Evolutionary conservation across 176 grass and related monocot species (phyloP).

Genomic region (Thalia dealbata): DNA sequence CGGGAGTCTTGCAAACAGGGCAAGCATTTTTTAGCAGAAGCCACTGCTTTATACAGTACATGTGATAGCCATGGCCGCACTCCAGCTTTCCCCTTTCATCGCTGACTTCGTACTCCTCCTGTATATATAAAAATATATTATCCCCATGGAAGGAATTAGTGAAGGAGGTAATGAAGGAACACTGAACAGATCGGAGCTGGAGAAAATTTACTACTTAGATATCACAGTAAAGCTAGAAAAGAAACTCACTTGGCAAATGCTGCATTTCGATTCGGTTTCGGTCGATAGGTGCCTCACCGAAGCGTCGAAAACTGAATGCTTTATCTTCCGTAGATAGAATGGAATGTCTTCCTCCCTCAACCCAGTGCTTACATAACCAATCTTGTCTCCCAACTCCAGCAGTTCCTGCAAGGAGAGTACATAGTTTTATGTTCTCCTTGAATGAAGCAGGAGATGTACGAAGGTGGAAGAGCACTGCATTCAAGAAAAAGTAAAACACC

Average conservation of each 20-base stretch:
- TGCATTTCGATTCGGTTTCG: conserved; percentile 51
- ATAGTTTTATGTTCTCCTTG: background rate
- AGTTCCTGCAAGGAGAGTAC: conserved; percentile 44
- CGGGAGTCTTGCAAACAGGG: conserved; percentile 68
- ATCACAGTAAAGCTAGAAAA: background rate
- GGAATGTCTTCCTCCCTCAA: conserved; percentile 64
- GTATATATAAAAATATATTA: conserved; percentile 13
- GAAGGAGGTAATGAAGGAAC: background rate
- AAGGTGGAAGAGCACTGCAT: background rate
- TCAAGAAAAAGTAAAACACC: conserved; percentile 21
- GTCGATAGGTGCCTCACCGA: conserved; percentile 33
- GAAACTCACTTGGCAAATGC: conserved; percentile 75
- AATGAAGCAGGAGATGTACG: background rate
- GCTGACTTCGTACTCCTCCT: conserved; percentile 72
- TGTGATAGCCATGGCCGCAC: conserved; percentile 74
- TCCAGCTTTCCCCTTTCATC: conserved; percentile 62
- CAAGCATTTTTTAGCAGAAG: conserved; percentile 85
- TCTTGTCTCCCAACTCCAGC: conserved; percentile 63
- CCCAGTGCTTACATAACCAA: conserved; percentile 89
- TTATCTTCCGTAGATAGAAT: conserved; percentile 39
- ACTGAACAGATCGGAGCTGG: background rate
- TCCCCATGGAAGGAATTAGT: no score
- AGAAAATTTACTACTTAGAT: background rate
- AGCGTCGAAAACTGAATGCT: conserved; percentile 37
- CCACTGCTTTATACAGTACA: conserved; percentile 93